A percentile compares a stretch with the other conserved stretches of the same genome.
These are phyloP conservation scores for Priceomyces fermenticarens DNA, from an alignment of 805 yeast species.

Conservation along the genomic window DNA sequence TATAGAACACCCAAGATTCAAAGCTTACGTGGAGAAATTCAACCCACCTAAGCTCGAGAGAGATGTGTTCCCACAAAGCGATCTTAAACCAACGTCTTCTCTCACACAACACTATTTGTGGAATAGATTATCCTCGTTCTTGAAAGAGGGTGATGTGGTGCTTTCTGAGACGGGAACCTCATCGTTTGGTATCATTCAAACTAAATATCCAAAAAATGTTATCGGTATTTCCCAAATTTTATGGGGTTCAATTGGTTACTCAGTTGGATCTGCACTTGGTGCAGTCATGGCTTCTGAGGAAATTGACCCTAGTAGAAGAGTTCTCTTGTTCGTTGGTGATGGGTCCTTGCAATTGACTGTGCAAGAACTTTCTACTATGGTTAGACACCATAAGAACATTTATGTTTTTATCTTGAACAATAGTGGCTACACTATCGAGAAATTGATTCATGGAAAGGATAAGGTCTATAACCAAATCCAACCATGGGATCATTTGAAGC, in stretches of 20 bases:
- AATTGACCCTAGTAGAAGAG: slow-evolving; percentile 29
- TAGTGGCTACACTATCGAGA: slow-evolving; percentile 39
- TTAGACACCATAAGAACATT: slow-evolving; percentile 30
- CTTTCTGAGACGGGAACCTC: slow-evolving; percentile 37
- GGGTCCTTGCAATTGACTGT: slow-evolving; percentile 41
- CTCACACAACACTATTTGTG: slow-evolving; percentile 31
- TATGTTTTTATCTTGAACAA: slow-evolving; percentile 39
- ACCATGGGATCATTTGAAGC: slow-evolving; percentile 34
- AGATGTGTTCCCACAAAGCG: slow-evolving; percentile 12
- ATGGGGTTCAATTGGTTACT: slow-evolving; percentile 36
- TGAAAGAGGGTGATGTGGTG: slow-evolving; percentile 29
- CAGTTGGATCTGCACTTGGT: slow-evolving; percentile 33
- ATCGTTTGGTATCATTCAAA: slow-evolving; percentile 32
- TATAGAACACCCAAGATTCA: slow-evolving; percentile 5
- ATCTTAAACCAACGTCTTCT: slow-evolving; percentile 6
- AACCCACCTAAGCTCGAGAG: slow-evolving; percentile 11
- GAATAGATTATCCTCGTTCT: slow-evolving; percentile 25
- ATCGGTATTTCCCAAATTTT: slow-evolving; percentile 33
- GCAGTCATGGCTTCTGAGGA: slow-evolving; percentile 35
- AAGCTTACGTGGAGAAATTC: slow-evolving; percentile 9
- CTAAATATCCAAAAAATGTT: slow-evolving; percentile 25
- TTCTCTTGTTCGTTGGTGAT: slow-evolving; percentile 39
- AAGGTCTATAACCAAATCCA: slow-evolving; percentile 38
- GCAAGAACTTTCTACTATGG: slow-evolving; percentile 40
- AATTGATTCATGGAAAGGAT: slow-evolving; percentile 36